A percentile compares a stretch with the other conserved stretches of the same genome.
These are phyloP conservation scores for Penicillium italicum DNA, from an alignment of 2,329 filamentous ascomycete species.

Conservation along the genomic window DNA sequence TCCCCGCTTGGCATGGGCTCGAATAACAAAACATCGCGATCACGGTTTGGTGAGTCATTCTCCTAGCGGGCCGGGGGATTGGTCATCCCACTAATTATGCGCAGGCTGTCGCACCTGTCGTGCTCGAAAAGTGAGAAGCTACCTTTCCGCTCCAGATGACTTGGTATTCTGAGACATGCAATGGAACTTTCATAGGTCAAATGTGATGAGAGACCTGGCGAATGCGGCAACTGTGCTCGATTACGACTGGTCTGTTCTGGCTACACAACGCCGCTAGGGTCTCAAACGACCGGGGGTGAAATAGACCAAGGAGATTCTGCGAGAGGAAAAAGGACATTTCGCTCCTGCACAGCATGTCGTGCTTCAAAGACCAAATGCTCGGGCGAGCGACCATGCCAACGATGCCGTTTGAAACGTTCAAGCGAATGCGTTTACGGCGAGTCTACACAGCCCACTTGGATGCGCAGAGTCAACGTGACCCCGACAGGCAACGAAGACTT, in stretches of 20 bases:
- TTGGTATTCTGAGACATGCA: background rate
- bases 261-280: constrained; percentile 10
- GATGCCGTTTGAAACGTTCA: constrained; percentile 10
- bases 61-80: background rate
- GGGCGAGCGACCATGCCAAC: constrained; percentile 19
- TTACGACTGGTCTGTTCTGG: constrained; percentile 20
- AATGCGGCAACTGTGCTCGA: constrained; percentile 21
- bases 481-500: background rate
- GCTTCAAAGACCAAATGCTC: constrained; percentile 24
- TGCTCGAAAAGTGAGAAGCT: constrained; percentile 20
- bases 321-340: constrained; percentile 18
- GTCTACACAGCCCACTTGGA: constrained; percentile 20
- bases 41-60: constrained; percentile 19
- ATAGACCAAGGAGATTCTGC: background rate
- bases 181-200: constrained; percentile 13
- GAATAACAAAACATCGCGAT: constrained; percentile 14
- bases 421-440: constrained; percentile 17
- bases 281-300: background rate
- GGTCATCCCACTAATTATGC: background rate
- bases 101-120: constrained; percentile 22
- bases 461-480: constrained; percentile 11
- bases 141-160: background rate
- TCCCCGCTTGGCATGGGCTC: background rate
- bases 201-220: constrained; percentile 19
- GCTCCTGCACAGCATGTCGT: constrained; percentile 19